Conservation (phyloP, 768 basidiomycete species). For the Tulasnella sp. region DNA sequence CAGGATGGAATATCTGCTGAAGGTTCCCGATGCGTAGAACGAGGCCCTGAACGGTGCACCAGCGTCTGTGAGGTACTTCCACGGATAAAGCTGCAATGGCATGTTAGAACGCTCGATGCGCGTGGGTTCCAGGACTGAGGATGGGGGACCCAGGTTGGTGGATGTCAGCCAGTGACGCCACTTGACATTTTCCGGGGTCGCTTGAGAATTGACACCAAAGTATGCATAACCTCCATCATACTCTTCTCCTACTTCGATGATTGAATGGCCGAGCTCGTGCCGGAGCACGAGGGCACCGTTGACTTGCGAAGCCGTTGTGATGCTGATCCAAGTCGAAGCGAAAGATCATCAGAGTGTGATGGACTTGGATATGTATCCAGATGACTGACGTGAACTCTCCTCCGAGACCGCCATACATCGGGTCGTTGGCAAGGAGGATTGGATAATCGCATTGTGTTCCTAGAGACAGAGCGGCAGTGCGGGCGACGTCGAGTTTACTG, state of each 20-base stretch:
- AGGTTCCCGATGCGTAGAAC: slow-evolving; percentile 63
- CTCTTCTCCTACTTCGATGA: slow-evolving; percentile 76
- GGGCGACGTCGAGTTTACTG: slow-evolving; percentile 60
- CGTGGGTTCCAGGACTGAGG: neutral
- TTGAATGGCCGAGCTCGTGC: slow-evolving; percentile 77
- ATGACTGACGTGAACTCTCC: slow-evolving; percentile 68
- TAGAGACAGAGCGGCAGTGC: slow-evolving; percentile 63
- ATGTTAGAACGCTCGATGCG: slow-evolving; percentile 62
- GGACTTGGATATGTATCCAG: neutral
- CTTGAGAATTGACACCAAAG: slow-evolving; percentile 21
- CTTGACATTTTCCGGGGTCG: neutral
- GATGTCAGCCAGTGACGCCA: slow-evolving; percentile 6
- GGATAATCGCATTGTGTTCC: slow-evolving; percentile 68
- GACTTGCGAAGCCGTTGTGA: slow-evolving; percentile 67
- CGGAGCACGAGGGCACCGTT: slow-evolving; percentile 70
- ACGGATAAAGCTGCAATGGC: slow-evolving; percentile 71
- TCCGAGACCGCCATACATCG: slow-evolving; percentile 70
- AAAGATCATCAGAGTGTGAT: slow-evolving; percentile 8
- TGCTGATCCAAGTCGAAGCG: slow-evolving; percentile 43
- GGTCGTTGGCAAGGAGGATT: slow-evolving; percentile 70
- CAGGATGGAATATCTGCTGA: slow-evolving; percentile 56
- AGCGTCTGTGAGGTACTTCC: slow-evolving; percentile 61
- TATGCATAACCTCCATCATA: slow-evolving; percentile 77
- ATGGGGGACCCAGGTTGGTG: neutral
- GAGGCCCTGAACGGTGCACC: slow-evolving; percentile 55